Evolutionary conservation across 1,139 yeast species (phyloP).

Genomic region (Debaryomyces nepalensis): DNA sequence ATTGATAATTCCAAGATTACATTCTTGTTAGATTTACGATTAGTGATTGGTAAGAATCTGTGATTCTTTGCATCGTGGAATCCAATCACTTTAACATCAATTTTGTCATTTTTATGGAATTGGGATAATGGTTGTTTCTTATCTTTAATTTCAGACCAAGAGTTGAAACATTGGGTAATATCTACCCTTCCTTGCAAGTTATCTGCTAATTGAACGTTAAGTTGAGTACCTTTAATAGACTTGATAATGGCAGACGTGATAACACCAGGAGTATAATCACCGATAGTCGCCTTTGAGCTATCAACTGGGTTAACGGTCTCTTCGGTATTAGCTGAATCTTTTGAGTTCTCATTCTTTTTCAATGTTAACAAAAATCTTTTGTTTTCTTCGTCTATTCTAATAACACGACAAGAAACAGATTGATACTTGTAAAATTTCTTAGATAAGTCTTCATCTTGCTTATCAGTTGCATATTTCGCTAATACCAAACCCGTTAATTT

Average conservation of each 20-base stretch:
- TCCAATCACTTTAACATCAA: conserved; percentile 76
- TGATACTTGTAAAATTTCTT: conserved; percentile 64
- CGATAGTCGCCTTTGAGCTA: conserved; percentile 44
- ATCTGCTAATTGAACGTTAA: conserved; percentile 77
- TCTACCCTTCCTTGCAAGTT: conserved; percentile 83
- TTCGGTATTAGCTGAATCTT: conserved; percentile 29
- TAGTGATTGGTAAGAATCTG: conserved; percentile 70
- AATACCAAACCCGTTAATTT: conserved; percentile 82
- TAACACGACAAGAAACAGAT: conserved; percentile 67
- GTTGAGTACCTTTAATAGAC: conserved; percentile 71
- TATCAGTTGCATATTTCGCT: conserved; percentile 71
- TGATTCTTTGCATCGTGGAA: conserved; percentile 75
- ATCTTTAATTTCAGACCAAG: conserved; percentile 59
- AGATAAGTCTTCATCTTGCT: conserved; percentile 58
- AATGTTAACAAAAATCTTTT: conserved; percentile 71
- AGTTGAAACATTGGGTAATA: conserved; percentile 68
- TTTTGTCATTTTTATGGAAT: conserved; percentile 60
- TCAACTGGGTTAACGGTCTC: conserved; percentile 64
- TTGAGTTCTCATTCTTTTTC: conserved; percentile 33
- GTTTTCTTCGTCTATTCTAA: conserved; percentile 68
- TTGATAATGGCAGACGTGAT: conserved; percentile 64
- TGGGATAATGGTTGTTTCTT: conserved; percentile 59
- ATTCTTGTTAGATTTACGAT: conserved; percentile 55
- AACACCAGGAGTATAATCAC: conserved; percentile 64
- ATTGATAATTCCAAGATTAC: conserved; percentile 70